A percentile compares a stretch with the other conserved stretches of the same genome.
phyloP scores from a whole-genome alignment of 352 stramenopile genomes.

The Phytopythium litorale region DNA sequence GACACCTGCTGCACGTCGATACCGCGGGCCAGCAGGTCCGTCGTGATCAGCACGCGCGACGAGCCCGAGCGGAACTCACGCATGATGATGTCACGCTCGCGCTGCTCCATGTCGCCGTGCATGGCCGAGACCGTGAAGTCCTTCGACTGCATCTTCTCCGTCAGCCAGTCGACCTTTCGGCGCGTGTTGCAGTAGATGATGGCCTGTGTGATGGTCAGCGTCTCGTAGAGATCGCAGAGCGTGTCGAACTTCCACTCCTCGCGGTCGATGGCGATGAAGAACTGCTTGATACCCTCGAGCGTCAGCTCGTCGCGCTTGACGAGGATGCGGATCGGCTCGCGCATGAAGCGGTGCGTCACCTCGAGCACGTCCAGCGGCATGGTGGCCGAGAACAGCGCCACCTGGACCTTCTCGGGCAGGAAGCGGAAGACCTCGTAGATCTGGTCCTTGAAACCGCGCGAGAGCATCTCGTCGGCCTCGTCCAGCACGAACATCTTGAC shows the following conservation, averaged over 20 bases:
- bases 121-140: conserved; percentile 99
- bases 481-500: conserved; percentile 99
- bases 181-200: conserved; percentile 99
- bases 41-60: conserved; percentile 99
- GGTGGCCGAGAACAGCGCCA: conserved; percentile 98
- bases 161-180: conserved; percentile 99
- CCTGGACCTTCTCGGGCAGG: conserved; percentile 96
- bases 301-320: conserved; percentile 99
- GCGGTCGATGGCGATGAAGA: conserved; percentile 98
- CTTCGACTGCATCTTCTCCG: conserved; percentile 98
- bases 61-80: conserved; percentile 99
- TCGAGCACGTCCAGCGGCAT: conserved; percentile 99
- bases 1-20: conserved; percentile 99
- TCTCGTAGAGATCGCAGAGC: conserved; percentile 99
- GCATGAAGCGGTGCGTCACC: conserved; percentile 98
- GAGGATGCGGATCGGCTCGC: conserved; percentile 97
- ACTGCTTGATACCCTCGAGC: conserved; percentile 99
- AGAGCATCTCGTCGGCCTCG: conserved; percentile 99
- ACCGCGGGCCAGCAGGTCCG: conserved; percentile 98
- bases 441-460: conserved; percentile 99
- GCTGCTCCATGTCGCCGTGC: conserved; percentile 99
- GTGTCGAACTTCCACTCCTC: conserved; percentile 99
- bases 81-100: conserved; percentile 99
- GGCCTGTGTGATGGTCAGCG: conserved; percentile 98
- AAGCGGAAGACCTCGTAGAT: conserved; percentile 99